Conservation (phyloP, 2,329 filamentous ascomycete genomes). For the Claviceps quebecensis region DNA sequence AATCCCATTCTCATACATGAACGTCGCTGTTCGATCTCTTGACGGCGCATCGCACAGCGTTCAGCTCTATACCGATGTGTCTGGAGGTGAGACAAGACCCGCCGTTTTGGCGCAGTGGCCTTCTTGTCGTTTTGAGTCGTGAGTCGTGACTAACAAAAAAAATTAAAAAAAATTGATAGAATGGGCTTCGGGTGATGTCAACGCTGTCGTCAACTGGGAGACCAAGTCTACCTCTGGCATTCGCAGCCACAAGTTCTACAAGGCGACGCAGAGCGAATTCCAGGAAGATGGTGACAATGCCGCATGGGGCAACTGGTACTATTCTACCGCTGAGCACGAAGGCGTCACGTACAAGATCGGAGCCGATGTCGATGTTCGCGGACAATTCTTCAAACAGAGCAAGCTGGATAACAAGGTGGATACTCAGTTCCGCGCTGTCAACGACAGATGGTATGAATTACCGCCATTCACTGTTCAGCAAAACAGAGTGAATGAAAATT, state of each 20-base stretch:
- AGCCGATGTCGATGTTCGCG: slow-evolving; percentile 49
- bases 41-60: slow-evolving; percentile 51
- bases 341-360: slow-evolving; percentile 57
- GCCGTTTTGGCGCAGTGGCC: not conserved
- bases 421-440: slow-evolving; percentile 35
- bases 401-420: slow-evolving; percentile 52
- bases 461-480: no score
- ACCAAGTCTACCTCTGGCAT: slow-evolving; percentile 35
- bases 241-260: slow-evolving; percentile 50
- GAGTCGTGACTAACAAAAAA: not conserved
- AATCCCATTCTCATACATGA: slow-evolving; percentile 55
- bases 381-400: slow-evolving; percentile 49
- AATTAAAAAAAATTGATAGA: slow-evolving; percentile 31
- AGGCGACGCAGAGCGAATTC: slow-evolving; percentile 48
- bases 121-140: not conserved
- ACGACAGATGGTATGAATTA: slow-evolving; percentile 15
- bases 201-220: slow-evolving; percentile 46
- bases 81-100: slow-evolving; percentile 17
- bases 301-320: slow-evolving; percentile 72
- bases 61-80: slow-evolving; percentile 59
- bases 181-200: slow-evolving; percentile 53
- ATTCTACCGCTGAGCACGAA: slow-evolving; percentile 44
- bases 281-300: slow-evolving; percentile 56
- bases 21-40: slow-evolving; percentile 45
- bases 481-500: no score